Evolutionary conservation across 805 yeast species (phyloP).

Genomic region (Yamadazyma sp.): DNA sequence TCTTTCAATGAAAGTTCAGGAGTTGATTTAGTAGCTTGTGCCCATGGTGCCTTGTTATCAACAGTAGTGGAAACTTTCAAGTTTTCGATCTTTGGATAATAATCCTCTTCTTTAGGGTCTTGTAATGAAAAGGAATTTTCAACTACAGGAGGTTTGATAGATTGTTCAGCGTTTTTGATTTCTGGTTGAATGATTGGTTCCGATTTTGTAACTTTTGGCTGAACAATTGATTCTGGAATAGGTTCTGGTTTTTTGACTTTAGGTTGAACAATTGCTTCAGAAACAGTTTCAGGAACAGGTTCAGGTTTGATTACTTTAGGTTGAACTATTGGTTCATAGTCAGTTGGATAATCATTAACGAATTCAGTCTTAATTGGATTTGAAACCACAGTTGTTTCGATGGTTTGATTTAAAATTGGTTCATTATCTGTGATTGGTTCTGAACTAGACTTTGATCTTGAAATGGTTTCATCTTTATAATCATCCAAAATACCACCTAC

Average conservation of each 20-base stretch:
- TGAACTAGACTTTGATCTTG: not conserved
- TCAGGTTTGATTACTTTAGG: conserved; percentile 3
- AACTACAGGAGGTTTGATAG: conserved; percentile 1
- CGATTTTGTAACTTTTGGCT: conserved; percentile 1
- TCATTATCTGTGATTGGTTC: conserved; percentile 1
- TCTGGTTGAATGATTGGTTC: conserved; percentile 8
- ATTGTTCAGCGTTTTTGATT: not conserved
- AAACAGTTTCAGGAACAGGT: not conserved
- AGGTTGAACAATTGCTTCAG: conserved; percentile 11
- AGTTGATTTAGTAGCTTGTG: conserved; percentile 21
- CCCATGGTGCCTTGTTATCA: conserved; percentile 54
- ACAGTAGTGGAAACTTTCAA: conserved; percentile 16
- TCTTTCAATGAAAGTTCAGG: conserved; percentile 49
- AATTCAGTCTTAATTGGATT: conserved; percentile 1
- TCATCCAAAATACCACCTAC: conserved; percentile 34
- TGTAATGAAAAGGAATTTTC: conserved; percentile 2
- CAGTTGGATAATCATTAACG: not conserved
- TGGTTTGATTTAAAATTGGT: conserved; percentile 2
- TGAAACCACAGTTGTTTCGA: not conserved
- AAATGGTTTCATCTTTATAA: not conserved
- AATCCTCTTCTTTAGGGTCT: not conserved
- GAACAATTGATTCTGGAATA: conserved; percentile 2
- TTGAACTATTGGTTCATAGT: conserved; percentile 4
- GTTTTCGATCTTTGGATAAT: conserved; percentile 10
- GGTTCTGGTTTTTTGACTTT: conserved; percentile 7